Conservation (phyloP, 148 eudicot genomes). For the Fagopyrum tataricum region DNA sequence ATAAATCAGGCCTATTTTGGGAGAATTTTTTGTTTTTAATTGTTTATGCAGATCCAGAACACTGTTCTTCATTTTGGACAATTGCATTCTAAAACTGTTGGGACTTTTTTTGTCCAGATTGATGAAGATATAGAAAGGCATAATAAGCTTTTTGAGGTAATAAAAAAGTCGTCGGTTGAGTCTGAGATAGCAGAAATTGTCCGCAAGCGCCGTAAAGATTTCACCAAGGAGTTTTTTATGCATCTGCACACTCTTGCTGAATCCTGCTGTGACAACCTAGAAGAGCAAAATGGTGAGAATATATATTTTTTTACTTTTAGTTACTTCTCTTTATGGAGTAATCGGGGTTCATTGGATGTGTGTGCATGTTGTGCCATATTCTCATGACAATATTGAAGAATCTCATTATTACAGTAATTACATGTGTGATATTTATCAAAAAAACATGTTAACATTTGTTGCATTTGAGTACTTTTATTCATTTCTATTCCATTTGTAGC, state of each 20-base stretch:
- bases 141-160: constrained; percentile 64
- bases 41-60: neutral
- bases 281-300: constrained; percentile 69
- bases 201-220: constrained; percentile 87
- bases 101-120: constrained; percentile 36
- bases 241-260: constrained; percentile 78
- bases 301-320: neutral
- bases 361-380: neutral
- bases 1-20: neutral
- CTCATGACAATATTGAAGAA: neutral
- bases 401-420: neutral
- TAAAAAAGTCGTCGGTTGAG: constrained; percentile 47
- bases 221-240: constrained; percentile 76
- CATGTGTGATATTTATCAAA: neutral
- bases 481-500: neutral
- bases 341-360: neutral
- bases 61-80: neutral
- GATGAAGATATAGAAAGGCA: constrained; percentile 85
- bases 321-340: neutral
- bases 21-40: neutral
- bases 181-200: constrained; percentile 67
- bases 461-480: neutral
- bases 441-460: neutral
- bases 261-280: constrained; percentile 68
- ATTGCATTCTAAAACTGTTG: constrained; percentile 4